Percentiles rank a stretch among this genome's conserved stretches.
phyloP scores from a whole-genome alignment of 352 stramenopile genomes.

The Phytophthora foliorum region DNA sequence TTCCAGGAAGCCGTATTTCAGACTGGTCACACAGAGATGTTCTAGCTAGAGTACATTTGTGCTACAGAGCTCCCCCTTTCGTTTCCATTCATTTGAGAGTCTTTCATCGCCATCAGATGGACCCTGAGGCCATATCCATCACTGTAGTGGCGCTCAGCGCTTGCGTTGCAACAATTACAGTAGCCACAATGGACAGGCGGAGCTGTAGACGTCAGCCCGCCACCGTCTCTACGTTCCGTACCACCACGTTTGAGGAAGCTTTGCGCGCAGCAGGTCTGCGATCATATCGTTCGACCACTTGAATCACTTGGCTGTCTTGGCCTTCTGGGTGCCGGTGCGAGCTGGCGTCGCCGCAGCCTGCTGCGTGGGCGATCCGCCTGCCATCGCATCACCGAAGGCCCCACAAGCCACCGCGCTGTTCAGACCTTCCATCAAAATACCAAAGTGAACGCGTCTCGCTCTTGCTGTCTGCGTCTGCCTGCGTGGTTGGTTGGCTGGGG shows the following conservation, averaged over 20 bases:
- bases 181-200: constrained; percentile 8
- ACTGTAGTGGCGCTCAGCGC: not conserved
- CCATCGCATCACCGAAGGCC: too few species aligned
- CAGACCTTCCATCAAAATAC: too few species aligned
- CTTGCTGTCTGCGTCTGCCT: too few species aligned
- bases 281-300: too few species aligned
- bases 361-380: too few species aligned
- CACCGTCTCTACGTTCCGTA: constrained; percentile 13
- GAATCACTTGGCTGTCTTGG: too few species aligned
- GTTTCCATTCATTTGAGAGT: constrained; percentile 7
- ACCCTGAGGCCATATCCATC: constrained; percentile 7
- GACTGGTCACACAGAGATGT: not conserved
- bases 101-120: not conserved
- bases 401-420: too few species aligned
- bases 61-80: not conserved
- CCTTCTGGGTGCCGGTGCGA: too few species aligned
- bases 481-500: too few species aligned
- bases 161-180: not conserved
- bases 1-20: constrained; percentile 8
- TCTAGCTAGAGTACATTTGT: constrained; percentile 11
- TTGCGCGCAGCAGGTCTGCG: too few species aligned
- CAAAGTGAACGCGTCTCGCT: too few species aligned
- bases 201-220: constrained; percentile 1
- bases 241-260: constrained; percentile 20
- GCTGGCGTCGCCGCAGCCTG: too few species aligned